phyloP scores from a whole-genome alignment of 495 filamentous ascomycete genomes.

The Cercophora samala region DNA sequence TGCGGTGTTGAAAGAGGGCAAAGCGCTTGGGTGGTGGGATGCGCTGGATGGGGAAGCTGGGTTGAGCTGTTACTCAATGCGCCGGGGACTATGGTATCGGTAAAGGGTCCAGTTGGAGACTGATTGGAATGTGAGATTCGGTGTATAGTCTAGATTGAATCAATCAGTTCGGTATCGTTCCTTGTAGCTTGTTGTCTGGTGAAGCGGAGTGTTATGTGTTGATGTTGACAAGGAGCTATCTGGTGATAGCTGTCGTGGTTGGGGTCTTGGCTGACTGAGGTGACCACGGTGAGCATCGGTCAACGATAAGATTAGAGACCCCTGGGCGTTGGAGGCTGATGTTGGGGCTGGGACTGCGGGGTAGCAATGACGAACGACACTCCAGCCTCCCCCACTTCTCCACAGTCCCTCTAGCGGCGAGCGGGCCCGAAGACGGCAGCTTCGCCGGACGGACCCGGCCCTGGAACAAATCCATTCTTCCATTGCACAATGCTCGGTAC shows the following conservation, averaged over 20 bases:
- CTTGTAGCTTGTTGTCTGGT: not conserved
- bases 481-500: conserved; percentile 2
- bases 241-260: conserved; percentile 1
- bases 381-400: conserved; percentile 11
- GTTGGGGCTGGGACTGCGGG: conserved; percentile 10
- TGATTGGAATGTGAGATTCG: not conserved
- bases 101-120: not conserved
- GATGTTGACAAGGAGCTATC: not conserved
- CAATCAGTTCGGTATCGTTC: not conserved
- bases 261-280: not conserved
- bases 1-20: not conserved
- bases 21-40: not conserved
- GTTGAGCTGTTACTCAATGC: not conserved
- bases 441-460: conserved; percentile 12
- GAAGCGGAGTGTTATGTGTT: not conserved
- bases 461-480: not conserved
- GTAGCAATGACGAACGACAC: not conserved
- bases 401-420: conserved; percentile 6
- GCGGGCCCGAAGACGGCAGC: conserved; percentile 3
- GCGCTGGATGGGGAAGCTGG: not conserved
- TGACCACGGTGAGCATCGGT: conserved; percentile 6
- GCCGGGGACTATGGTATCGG: not conserved
- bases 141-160: not conserved
- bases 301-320: not conserved
- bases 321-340: not conserved